These are phyloP conservation scores for Yarrowia divulgata DNA, from an alignment of 805 yeast species.

Conservation along the genomic window DNA sequence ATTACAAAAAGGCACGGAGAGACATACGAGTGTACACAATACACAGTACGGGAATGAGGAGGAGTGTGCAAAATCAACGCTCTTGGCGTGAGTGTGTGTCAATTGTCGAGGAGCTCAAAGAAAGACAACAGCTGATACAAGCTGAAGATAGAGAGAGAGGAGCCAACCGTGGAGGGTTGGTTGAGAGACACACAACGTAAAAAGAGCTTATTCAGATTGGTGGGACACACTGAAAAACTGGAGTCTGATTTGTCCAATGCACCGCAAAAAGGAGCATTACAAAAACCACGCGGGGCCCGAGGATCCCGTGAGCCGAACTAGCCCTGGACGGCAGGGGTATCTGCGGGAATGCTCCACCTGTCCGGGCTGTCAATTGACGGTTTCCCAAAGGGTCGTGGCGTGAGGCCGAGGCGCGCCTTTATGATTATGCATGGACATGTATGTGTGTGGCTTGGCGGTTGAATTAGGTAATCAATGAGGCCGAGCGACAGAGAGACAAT, in stretches of 20 bases:
- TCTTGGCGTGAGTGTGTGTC: not conserved
- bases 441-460: slow-evolving; percentile 4
- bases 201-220: not conserved
- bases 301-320: not conserved
- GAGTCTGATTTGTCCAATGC: not conserved
- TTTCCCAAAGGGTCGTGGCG: not conserved
- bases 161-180: no score
- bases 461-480: slow-evolving; percentile 1
- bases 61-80: not conserved
- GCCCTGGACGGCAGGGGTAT: not conserved
- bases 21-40: not conserved
- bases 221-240: not conserved
- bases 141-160: not conserved
- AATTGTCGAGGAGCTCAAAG: not conserved
- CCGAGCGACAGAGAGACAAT: no score
- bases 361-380: not conserved
- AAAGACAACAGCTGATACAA: slow-evolving; percentile 5
- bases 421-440: slow-evolving; percentile 22
- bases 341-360: no score
- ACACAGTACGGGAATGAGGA: not conserved
- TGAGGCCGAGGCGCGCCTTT: slow-evolving; percentile 15
- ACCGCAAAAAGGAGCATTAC: not conserved
- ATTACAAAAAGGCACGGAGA: not conserved
- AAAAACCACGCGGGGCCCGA: not conserved
- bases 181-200: not conserved